Base-by-base conservation (phyloP, 1,284 basidiomycete genomes). In the Chalciporus piperatoides region DNA sequence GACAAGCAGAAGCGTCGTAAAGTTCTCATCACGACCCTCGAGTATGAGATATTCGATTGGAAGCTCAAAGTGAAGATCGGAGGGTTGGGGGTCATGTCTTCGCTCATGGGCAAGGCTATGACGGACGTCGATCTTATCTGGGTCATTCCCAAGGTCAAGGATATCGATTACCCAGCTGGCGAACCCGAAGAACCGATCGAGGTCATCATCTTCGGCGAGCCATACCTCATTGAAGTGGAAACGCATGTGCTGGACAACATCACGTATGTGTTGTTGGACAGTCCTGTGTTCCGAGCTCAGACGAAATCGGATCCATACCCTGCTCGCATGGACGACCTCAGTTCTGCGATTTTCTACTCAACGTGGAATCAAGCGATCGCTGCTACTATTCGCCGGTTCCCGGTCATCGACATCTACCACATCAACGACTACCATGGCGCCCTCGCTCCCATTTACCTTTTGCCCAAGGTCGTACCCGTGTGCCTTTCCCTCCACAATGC, bases 291-390 rank as follows among this genome's bases (percentile, higher is more conserved):
- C 81, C 86, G 92, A 49, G 92, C 92, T 4, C 92, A 95, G 69
- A 95, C 92, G 25, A 95, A 95, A 69, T 76, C 92, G 0, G 92
- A 95, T 64, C 92, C 92, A 6, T 95, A 96, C 69, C 92, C 92
- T 27, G 88, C 91, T 61, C 90, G 92, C 60, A 96, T 96, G 92
- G 92, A 96, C 68, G 92, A 96, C 67, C 77, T 96, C 51, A 90
- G 87, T 60, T 95, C 92, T 14, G 92, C 92, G 30, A 95, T 95
- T 67, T 96, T 95, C 77, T 95, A 96, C 71, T 95, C 92, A 47
- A 94, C 92, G 19, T 96, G 92, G 92, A 96, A 96, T 63, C 92
- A 96, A 70, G 91, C 92, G 48, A 92, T 96, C 56, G 91, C 92
- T 27, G 86, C 91, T 48, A 88, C 91, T 14, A 84, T 95, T 56